Conservation (phyloP, 1,139 yeast species). For the Arxiozyma slooffiae region DNA sequence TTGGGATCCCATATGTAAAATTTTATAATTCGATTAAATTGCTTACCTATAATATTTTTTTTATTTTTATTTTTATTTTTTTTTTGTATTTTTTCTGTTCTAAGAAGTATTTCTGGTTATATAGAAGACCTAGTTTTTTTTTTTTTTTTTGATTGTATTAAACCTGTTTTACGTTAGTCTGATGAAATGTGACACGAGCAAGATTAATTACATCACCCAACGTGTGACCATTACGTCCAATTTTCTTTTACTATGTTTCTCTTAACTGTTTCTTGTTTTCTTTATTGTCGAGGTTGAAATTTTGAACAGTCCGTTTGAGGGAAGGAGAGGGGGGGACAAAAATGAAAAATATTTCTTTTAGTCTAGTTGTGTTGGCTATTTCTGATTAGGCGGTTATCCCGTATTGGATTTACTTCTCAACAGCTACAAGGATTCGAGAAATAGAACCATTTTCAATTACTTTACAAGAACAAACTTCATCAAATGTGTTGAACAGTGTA, state of each 20-base stretch:
- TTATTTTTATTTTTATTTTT: too few species aligned
- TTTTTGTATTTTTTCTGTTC: too few species aligned
- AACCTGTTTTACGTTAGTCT: too few species aligned
- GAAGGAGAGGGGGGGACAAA: not conserved
- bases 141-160: too few species aligned
- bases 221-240: not conserved
- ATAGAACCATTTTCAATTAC: not conserved
- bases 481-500: too few species aligned
- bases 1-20: constrained; percentile 10
- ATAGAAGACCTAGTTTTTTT: too few species aligned
- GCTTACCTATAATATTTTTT: not conserved
- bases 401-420: not conserved
- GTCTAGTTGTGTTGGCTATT: not conserved
- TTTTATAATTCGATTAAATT: too few species aligned
- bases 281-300: not conserved
- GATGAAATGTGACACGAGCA: too few species aligned
- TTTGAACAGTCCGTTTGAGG: not conserved
- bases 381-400: constrained; percentile 1
- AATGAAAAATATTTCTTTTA: not conserved
- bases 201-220: too few species aligned
- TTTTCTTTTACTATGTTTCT: too few species aligned
- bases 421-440: not conserved
- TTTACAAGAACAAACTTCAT: too few species aligned
- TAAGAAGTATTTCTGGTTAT: not conserved
- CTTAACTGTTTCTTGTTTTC: not conserved